Evolutionary conservation across 2,329 filamentous ascomycete genomes (phyloP).

Genomic region (Rhynchosporium agropyri): DNA sequence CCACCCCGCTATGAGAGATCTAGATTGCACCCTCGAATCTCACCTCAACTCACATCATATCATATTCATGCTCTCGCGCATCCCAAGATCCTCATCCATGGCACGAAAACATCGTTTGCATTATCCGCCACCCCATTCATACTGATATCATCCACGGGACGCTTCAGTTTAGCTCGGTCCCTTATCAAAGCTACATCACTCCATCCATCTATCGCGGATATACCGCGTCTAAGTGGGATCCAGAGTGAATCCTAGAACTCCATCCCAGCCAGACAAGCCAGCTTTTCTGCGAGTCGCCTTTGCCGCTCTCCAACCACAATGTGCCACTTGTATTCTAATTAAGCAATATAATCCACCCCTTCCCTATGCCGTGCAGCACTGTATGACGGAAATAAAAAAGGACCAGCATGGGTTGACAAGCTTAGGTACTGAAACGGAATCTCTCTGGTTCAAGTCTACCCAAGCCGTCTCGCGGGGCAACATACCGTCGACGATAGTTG

Average conservation of each 20-base stretch:
- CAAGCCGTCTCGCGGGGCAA: conserved; percentile 90
- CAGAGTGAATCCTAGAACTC: conserved; percentile 14
- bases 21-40: neutral
- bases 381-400: conserved; percentile 10
- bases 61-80: neutral
- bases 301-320: conserved; percentile 13
- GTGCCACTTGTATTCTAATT: conserved; percentile 11
- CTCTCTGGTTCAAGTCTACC: conserved; percentile 83
- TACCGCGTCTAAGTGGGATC: neutral
- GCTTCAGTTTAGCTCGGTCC: neutral
- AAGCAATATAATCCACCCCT: conserved; percentile 20
- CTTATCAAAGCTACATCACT: conserved; percentile 1
- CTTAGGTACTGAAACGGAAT: conserved; percentile 69
- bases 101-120: conserved; percentile 11
- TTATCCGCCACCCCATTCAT: neutral
- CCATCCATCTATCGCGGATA: neutral
- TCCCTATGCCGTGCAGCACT: conserved; percentile 33
- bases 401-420: conserved; percentile 6
- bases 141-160: neutral
- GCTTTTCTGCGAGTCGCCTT: conserved; percentile 9
- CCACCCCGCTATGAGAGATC: neutral
- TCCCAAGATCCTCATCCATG: neutral
- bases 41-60: neutral
- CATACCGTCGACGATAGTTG: conserved; percentile 87
- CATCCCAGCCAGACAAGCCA: conserved; percentile 9